Evolutionary conservation across 2,329 filamentous ascomycete genomes (phyloP), one percentile per base, ranked within the genome.

Genomic region (Beauveria varroae): DNA sequence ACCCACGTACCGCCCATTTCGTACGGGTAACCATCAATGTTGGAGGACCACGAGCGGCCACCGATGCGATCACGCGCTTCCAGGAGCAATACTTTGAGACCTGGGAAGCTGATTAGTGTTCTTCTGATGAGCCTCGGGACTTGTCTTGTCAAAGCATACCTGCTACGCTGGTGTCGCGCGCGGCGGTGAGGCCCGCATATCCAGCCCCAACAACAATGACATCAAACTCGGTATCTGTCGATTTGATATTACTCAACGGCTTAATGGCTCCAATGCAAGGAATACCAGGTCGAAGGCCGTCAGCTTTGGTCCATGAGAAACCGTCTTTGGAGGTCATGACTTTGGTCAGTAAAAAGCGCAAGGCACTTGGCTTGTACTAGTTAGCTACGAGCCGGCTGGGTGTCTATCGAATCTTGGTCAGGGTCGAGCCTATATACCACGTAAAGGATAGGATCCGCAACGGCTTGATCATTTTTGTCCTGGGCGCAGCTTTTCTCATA

Each of bases 1-100:
- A 81, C 72, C 78, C 78, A 81, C 0, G 78, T 79, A 0, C 79
- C 79, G 0, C 79, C 79, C 73, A 81, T 76, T 56, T 81, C 79
- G 54, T 74, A 79, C 0, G 73, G 72, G 16, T 79, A 76, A 0
- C 75, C 77, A 0, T 69, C 71, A 8, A 78, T 76, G 37, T 78
- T 73, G 18, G 76, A 73, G 0, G 75, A 75, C 75, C 76, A 81
- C 2, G 78, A 77, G 0, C 79, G 74, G 1, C 79, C 78, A 18
- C 79, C 79, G 54, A 81, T 77, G 0, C 79, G 70, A 64, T 82
- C 77, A 18, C 79, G 73, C 1, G 73, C 78, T 67, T 81, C 79
- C 0, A 81, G 60, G 1, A 81, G 70, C 1, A 81, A 68, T 0
- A 79, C 76, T 18, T 70, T 73, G 5, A 73, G 64, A 0, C 74